These are phyloP conservation scores for Spathaspora passalidarum DNA, from an alignment of 805 yeast genomes.

Conservation along the genomic window DNA sequence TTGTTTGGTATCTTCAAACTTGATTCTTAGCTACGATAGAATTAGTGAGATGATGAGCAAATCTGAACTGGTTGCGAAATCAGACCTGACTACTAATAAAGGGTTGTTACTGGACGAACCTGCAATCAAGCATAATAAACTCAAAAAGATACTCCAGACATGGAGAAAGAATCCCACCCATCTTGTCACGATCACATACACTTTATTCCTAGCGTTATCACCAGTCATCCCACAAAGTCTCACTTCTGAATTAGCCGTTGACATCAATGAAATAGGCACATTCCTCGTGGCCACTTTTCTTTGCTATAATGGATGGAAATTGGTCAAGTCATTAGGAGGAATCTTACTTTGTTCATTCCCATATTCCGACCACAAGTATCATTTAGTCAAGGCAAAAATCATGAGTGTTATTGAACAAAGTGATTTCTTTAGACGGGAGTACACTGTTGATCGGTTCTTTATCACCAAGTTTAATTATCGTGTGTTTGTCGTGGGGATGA, in stretches of 20 bases:
- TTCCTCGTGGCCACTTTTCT: slow-evolving; percentile 43
- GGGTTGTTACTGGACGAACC: slow-evolving; percentile 5
- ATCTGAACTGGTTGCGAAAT: neutral
- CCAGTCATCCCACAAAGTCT: slow-evolving; percentile 37
- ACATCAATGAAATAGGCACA: slow-evolving; percentile 45
- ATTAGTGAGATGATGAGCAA: slow-evolving; percentile 30
- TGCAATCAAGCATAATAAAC: neutral
- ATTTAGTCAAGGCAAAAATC: slow-evolving; percentile 36
- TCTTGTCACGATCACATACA: slow-evolving; percentile 42
- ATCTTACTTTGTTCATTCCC: slow-evolving; percentile 56
- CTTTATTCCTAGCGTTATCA: slow-evolving; percentile 35
- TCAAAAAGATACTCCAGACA: slow-evolving; percentile 13
- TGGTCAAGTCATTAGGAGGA: slow-evolving; percentile 51
- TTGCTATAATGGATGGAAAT: slow-evolving; percentile 49
- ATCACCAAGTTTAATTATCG: slow-evolving; percentile 63
- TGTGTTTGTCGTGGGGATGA: slow-evolving; percentile 55
- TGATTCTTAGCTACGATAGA: slow-evolving; percentile 29
- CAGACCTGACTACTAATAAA: slow-evolving; percentile 1
- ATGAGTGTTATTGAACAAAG: slow-evolving; percentile 43
- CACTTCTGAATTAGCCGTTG: slow-evolving; percentile 27
- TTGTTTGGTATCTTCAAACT: slow-evolving; percentile 34
- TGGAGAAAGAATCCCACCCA: slow-evolving; percentile 43
- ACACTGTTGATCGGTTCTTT: slow-evolving; percentile 46
- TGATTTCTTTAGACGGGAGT: slow-evolving; percentile 51
- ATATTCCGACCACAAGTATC: slow-evolving; percentile 35